These are phyloP conservation scores for Lecanicillium sp. DNA, from an alignment of 2,329 filamentous ascomycete species.

Conservation along the genomic window DNA sequence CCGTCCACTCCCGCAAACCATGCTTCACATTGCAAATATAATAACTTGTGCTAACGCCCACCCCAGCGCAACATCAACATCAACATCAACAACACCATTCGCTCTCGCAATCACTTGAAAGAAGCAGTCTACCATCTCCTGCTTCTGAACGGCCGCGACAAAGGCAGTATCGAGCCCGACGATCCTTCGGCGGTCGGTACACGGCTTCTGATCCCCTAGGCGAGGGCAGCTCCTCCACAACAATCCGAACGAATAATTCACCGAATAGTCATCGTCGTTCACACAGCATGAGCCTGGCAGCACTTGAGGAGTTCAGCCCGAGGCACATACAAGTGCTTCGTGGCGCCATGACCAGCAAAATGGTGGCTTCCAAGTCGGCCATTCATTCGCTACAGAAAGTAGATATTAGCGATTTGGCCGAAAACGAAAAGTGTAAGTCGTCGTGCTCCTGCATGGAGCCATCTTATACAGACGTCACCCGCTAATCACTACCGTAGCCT, in stretches of 20 bases:
- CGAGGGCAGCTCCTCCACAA: constrained; percentile 3
- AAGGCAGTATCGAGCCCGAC: constrained; percentile 18
- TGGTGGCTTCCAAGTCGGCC: constrained; percentile 39
- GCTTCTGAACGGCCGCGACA: constrained; percentile 18
- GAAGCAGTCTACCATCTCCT: constrained; percentile 8
- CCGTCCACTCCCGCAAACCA: no score
- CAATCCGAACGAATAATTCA: background rate
- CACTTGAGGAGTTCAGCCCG: constrained; percentile 25
- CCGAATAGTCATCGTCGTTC: constrained; percentile 2
- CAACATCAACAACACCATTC: no score
- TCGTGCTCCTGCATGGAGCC: constrained; percentile 8
- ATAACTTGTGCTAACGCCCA: no score
- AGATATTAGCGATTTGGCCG: constrained; percentile 33
- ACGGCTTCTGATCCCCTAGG: constrained; percentile 14
- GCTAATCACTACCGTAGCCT: constrained; percentile 31
- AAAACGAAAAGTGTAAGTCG: constrained; percentile 40
- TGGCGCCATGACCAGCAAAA: constrained; percentile 33
- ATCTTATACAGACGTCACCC: background rate
- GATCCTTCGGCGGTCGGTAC: constrained; percentile 16
- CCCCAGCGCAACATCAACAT: no score
- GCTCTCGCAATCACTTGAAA: background rate
- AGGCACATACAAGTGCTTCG: constrained; percentile 38
- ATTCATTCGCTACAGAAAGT: constrained; percentile 40
- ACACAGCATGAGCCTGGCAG: constrained; percentile 8
- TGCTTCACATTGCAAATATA: no score